Evolutionary conservation across 495 filamentous ascomycete species (phyloP).

Genomic region (Podospora pseudopauciseta): DNA sequence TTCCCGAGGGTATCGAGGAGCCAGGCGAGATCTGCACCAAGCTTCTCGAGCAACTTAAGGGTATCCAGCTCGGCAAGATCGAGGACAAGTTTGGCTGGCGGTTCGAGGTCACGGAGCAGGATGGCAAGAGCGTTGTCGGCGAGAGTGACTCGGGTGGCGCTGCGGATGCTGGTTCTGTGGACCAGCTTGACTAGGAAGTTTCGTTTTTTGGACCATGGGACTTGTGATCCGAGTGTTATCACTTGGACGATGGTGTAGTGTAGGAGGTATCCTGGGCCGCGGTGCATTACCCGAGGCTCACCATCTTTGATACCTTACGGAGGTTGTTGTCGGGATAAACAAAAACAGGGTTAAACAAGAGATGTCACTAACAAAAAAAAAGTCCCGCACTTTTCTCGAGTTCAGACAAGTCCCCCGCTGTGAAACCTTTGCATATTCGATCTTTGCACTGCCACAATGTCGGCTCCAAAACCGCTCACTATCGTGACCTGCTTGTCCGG

Average conservation of each 20-base stretch:
- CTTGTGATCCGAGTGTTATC: background rate
- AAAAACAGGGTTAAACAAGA: background rate
- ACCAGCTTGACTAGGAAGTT: constrained; percentile 37
- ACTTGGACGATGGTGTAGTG: background rate
- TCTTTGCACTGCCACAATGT: background rate
- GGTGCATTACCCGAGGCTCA: background rate
- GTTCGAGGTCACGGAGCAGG: constrained; percentile 49
- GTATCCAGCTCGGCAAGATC: constrained; percentile 75
- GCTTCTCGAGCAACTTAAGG: constrained; percentile 73
- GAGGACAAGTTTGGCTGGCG: constrained; percentile 76
- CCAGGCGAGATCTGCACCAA: constrained; percentile 65
- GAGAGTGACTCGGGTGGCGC: constrained; percentile 12
- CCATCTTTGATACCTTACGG: background rate
- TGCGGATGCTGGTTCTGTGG: constrained; percentile 27
- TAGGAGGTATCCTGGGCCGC: background rate
- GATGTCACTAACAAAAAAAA: background rate
- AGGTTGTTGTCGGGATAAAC: background rate
- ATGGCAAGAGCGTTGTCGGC: constrained; percentile 38
- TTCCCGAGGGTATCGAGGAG: constrained; percentile 58
- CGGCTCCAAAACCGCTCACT: background rate
- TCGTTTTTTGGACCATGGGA: background rate
- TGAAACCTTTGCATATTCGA: background rate
- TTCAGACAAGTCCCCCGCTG: background rate
- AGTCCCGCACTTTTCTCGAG: background rate
- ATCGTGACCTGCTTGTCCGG: background rate